These are phyloP conservation scores for Botrytis byssoidea DNA, from an alignment of 2,329 filamentous ascomycete genomes.

Conservation along the genomic window DNA sequence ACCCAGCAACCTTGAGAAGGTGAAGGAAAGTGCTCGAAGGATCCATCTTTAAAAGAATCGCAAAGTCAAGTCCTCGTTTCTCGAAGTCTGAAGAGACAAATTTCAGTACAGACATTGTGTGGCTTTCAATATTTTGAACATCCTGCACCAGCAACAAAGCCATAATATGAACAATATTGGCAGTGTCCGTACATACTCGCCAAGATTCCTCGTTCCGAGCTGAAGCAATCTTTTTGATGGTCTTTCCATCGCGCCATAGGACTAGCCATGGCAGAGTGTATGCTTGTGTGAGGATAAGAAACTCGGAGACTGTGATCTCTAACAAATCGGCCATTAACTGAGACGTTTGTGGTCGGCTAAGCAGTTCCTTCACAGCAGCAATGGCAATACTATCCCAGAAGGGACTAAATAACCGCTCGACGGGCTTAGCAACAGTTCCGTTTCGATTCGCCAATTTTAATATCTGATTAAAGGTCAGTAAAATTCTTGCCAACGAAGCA, in stretches of 20 bases:
- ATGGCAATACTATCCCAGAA: slow-evolving; percentile 88
- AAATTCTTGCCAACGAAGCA: background rate
- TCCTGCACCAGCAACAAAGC: slow-evolving; percentile 60
- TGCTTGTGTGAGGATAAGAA: slow-evolving; percentile 73
- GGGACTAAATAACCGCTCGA: slow-evolving; percentile 71
- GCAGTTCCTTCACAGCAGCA: slow-evolving; percentile 77
- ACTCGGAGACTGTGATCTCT: slow-evolving; percentile 69
- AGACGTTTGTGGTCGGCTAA: slow-evolving; percentile 76
- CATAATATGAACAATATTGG: slow-evolving; percentile 58
- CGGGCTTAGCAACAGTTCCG: slow-evolving; percentile 60
- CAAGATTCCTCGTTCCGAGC: slow-evolving; percentile 67
- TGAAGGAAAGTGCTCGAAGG: slow-evolving; percentile 75
- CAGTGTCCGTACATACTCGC: slow-evolving; percentile 52
- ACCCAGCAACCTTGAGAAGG: slow-evolving; percentile 75
- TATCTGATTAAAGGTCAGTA: slow-evolving; percentile 47
- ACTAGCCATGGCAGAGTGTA: slow-evolving; percentile 87
- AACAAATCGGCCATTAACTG: slow-evolving; percentile 79
- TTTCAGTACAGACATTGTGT: slow-evolving; percentile 66
- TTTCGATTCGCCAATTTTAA: slow-evolving; percentile 67
- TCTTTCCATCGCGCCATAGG: slow-evolving; percentile 70
- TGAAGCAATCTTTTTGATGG: slow-evolving; percentile 77
- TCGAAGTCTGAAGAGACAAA: slow-evolving; percentile 70
- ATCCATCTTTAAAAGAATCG: slow-evolving; percentile 66
- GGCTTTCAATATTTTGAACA: slow-evolving; percentile 56
- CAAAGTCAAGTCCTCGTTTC: slow-evolving; percentile 56